These are phyloP conservation scores for Cunninghamia lanceolata DNA, from an alignment of 75 land plant genomes.

Conservation along the genomic window DNA sequence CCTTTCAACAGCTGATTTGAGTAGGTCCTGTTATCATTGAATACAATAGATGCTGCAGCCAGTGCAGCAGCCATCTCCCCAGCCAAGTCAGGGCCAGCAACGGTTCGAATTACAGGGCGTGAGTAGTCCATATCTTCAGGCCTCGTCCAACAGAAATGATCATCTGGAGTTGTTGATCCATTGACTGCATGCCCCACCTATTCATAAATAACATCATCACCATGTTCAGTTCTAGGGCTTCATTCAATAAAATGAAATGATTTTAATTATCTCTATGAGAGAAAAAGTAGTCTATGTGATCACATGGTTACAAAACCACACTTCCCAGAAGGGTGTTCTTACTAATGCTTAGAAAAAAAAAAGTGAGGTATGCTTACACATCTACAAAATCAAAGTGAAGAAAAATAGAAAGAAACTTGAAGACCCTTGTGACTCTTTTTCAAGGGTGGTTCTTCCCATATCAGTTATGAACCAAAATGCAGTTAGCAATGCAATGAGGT, in stretches of 20 bases:
- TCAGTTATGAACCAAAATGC: background rate
- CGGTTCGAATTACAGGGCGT: slow-evolving; percentile 35
- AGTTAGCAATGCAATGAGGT: background rate
- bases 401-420: background rate
- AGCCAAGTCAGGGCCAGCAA: slow-evolving; percentile 73
- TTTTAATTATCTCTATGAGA: background rate
- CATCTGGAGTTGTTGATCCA: slow-evolving; percentile 53
- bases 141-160: slow-evolving; percentile 81
- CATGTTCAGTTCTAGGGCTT: background rate
- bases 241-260: background rate
- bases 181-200: slow-evolving; percentile 63
- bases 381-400: too few species aligned
- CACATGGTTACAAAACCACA: background rate
- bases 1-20: slow-evolving; percentile 64
- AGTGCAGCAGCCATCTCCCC: slow-evolving; percentile 94
- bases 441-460: background rate
- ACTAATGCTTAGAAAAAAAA: background rate
- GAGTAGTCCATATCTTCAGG: slow-evolving; percentile 93
- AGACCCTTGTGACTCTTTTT: background rate
- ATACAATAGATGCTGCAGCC: slow-evolving; percentile 89
- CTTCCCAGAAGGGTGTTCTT: background rate
- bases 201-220: slow-evolving; percentile 22
- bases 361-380: too few species aligned
- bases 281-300: background rate
- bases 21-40: slow-evolving; percentile 65